A percentile compares a stretch with the other conserved stretches of the same genome.
These are phyloP conservation scores for Arthrobotrys sphaeroides DNA, from an alignment of 2,329 filamentous ascomycete genomes.

Conservation along the genomic window DNA sequence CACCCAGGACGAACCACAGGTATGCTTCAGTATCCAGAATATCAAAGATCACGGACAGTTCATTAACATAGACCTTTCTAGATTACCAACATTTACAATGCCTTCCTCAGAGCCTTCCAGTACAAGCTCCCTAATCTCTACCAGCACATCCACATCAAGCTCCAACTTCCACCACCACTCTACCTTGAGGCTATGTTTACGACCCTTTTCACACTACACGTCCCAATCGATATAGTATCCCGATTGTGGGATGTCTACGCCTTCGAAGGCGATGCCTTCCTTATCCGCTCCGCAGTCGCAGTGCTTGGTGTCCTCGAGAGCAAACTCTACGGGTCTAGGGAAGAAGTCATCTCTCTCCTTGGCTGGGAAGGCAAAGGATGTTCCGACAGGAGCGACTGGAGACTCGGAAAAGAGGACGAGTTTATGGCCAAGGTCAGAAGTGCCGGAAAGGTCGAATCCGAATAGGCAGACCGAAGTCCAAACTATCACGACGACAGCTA, in stretches of 20 bases:
- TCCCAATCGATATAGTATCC: constrained; percentile 75
- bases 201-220: constrained; percentile 70
- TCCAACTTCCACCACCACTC: constrained; percentile 64
- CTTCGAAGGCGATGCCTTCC: constrained; percentile 79
- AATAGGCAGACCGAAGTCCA: not conserved
- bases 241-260: constrained; percentile 83
- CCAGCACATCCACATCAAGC: constrained; percentile 69
- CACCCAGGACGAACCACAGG: constrained; percentile 72
- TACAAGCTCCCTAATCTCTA: constrained; percentile 73
- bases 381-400: constrained; percentile 56
- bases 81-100: constrained; percentile 74
- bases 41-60: not conserved
- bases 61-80: constrained; percentile 6
- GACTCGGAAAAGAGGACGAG: constrained; percentile 60
- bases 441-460: constrained; percentile 58
- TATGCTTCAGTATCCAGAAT: constrained; percentile 16
- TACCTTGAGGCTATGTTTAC: constrained; percentile 72
- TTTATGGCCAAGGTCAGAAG: constrained; percentile 59
- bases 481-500: not conserved
- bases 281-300: constrained; percentile 77
- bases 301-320: constrained; percentile 68
- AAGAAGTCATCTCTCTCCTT: constrained; percentile 63
- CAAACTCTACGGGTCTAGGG: constrained; percentile 63
- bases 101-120: constrained; percentile 73
- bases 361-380: constrained; percentile 60